Conservation (phyloP, 2,329 filamentous ascomycete species). For the Hypoxylon sp. region DNA sequence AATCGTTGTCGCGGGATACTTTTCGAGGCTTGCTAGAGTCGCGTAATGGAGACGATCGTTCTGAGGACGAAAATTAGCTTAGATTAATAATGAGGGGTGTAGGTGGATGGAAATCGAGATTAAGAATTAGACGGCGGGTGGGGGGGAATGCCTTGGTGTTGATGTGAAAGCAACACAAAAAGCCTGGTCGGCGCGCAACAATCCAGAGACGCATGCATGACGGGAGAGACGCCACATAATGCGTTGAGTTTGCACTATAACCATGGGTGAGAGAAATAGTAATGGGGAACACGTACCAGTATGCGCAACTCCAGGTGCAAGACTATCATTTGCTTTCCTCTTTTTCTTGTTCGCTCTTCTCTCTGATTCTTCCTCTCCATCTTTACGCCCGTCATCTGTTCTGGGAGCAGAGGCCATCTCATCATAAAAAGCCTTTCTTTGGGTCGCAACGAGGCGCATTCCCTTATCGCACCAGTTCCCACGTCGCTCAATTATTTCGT, state of each 20-base stretch:
- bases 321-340: constrained; percentile 77
- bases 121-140: background rate
- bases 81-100: constrained; percentile 12
- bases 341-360: constrained; percentile 80
- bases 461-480: constrained; percentile 78
- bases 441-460: constrained; percentile 78
- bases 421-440: constrained; percentile 74
- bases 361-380: constrained; percentile 64
- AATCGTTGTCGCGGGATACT: constrained; percentile 67
- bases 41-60: constrained; percentile 68
- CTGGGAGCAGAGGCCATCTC: constrained; percentile 64
- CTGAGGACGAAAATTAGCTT: constrained; percentile 55
- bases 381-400: constrained; percentile 66
- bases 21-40: constrained; percentile 67
- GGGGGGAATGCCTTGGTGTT: background rate
- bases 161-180: background rate
- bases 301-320: constrained; percentile 68
- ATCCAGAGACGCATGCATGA: background rate
- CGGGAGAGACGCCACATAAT: background rate
- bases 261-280: background rate
- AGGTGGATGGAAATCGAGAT: background rate
- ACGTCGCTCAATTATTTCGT: constrained; percentile 77
- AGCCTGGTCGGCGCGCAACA: background rate
- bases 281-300: constrained; percentile 46
- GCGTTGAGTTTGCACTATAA: background rate